Base-by-base conservation (phyloP, 2,329 filamentous ascomycete genomes). In the Phialophora expanda region DNA sequence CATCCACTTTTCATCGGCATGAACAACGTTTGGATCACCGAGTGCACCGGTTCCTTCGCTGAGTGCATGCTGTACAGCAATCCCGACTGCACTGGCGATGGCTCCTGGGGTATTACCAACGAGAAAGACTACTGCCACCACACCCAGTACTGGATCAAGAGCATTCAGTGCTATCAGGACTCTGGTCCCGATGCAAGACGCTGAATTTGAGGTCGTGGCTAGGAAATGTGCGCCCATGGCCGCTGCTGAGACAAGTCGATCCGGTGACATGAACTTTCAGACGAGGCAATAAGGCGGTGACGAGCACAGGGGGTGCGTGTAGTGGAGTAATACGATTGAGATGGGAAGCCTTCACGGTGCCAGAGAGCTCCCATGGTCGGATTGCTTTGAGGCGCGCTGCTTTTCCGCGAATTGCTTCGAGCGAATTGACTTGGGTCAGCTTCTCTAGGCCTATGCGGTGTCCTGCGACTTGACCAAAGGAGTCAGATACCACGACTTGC, bases 1-100 rank as follows among this genome's bases (percentile, higher is more conserved):
- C 32, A 61, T 22, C 17, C 57, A 26, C 56, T 61, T 34, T 9
- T 9, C 56, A 53, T 65, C 30, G 38, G 24, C 57, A 56, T 65
- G 48, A 34, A 65, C 41, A 53, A 51, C 28, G 54, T 58, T 32
- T 66, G 64, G 64, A 66, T 66, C n/a, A 44, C 58, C 24, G 54
- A 66, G 41, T 66, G 60, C 12, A 61, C 63, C 17, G 57, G 57
- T 30, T 12, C 28, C n/a, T 65, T 65, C 46, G 41, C 51, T 4
- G 58, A 53, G 38, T 65, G 63, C 50, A 65, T 53, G 12, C n/a
- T 65, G 14, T 57, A 50, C 50, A 61, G 44, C 56, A 57, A 54
- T 24, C n/a, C 20, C 1, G 57, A 65, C 28, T 61, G 63, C 9
- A 65, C 34, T 8, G 51, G 50, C 14, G 51, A 61, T 6, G 26